A percentile compares a stretch with the other conserved stretches of the same genome.
Evolutionary conservation across 192 early-diverging fungal species (phyloP).

Genomic region (Umbelopsis sp.): DNA sequence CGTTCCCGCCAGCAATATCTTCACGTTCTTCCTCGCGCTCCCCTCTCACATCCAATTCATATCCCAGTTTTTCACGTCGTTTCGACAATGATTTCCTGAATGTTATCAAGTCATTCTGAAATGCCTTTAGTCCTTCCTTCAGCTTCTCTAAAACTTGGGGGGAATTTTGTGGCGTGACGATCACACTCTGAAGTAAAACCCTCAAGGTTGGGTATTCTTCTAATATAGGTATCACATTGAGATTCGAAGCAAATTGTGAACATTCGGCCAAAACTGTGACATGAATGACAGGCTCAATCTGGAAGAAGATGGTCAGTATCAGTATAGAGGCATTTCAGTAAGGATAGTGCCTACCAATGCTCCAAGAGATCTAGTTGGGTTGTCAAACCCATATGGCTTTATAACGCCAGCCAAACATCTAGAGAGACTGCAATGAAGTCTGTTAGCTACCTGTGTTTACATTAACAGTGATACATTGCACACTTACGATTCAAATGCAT

Average conservation of each 20-base stretch:
- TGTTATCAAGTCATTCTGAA: conserved; percentile 44
- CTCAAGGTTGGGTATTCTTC: conserved; percentile 63
- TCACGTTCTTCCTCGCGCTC: conserved; percentile 22
- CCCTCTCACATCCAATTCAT: conserved; percentile 44
- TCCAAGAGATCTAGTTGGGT: background rate
- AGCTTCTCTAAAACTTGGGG: conserved; percentile 42
- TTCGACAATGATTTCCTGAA: conserved; percentile 47
- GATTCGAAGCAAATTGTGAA: conserved; percentile 62
- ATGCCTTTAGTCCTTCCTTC: conserved; percentile 40
- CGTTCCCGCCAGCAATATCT: background rate
- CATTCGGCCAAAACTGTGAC: conserved; percentile 64
- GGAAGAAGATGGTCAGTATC: background rate
- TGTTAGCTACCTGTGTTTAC: background rate
- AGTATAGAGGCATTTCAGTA: background rate
- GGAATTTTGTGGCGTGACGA: conserved; percentile 44
- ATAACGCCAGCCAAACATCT: background rate
- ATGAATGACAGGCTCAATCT: conserved; percentile 42
- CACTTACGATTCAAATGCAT: conserved; percentile 54
- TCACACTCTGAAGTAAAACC: conserved; percentile 53
- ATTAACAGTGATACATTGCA: background rate
- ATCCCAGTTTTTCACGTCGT: conserved; percentile 46
- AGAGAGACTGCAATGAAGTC: background rate
- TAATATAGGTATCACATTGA: conserved; percentile 57
- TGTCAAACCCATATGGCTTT: conserved; percentile 5
- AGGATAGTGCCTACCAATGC: background rate